Base-by-base conservation (phyloP, 1,284 basidiomycete genomes). In the Tilletia walkeri region DNA sequence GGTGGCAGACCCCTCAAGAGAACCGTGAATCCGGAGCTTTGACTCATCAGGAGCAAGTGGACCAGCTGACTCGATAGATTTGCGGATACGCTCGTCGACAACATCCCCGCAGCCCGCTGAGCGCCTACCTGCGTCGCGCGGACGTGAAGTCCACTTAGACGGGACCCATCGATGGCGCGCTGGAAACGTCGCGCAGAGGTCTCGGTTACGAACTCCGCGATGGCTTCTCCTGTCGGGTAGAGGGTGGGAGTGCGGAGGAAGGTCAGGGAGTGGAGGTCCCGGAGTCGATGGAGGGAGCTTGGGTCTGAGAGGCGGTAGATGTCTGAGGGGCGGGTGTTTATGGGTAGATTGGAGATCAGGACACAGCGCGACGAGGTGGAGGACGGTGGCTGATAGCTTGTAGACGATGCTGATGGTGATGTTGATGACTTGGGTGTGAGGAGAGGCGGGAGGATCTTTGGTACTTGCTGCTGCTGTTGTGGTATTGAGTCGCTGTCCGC, bases 1-100 rank as follows among this genome's bases (percentile, higher is more conserved):
- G 59, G 59, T n/a, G 59, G 59, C 12, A 63, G 16, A n/a, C 59
- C 59, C 9, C 59, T 34, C 3, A 63, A 16, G 18, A 63, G 59
- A 16, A 63, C 59, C 3, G 18, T 41, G 30, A 34, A 39, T 3
- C 59, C 59, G 1, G 59, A 63, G n/a, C 14, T 39, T 18, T 63
- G 59, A 16, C 34, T 38, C 12, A 63, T 34, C 12, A 63, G 59
- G 16, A 63, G 59, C 9, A 63, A 38, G 5, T 41, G 34, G 6
- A 63, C 20, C 30, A 63, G 38, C 34, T 39, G 34, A 14, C 3
- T 39, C 14, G 59, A 63, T 9, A 63, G 36, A n/a, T 34, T 38
- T 5, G 34, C 16, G 2, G 59, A 38, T 24, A 18, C 14, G 34
- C n/a, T 36, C 12, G 59, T 5, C 1, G 9, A 12, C 6, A 63